Base-by-base conservation (phyloP, 1,139 yeast genomes). In the Yamadazyma taylorii region DNA sequence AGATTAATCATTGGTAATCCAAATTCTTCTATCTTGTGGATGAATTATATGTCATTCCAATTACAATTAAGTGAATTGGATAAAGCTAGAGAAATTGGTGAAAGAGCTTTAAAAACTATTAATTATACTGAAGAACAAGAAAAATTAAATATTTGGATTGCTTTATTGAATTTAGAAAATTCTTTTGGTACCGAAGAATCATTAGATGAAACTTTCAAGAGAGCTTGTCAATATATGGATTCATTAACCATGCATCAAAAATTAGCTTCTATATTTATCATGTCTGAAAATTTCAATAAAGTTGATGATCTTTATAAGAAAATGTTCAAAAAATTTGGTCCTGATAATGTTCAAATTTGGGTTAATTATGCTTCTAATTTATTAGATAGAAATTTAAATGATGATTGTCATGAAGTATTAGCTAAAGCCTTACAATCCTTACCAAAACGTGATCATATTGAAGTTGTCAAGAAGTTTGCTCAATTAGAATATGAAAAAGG, bases 31-130 rank as follows among this genome's bases (percentile, higher is more conserved):
- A 78, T 90, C 35, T 66, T 89, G 48, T 92, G 98, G 98, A 90
- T 92, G 88, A 88, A 90, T 63, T 92, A 86, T 63, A 92, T 94
- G 97, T 92, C 97, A 3, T 92, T 90, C 85, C 96, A 89, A 64
- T 74, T 92, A 48, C 96, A 90, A 61, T 73, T 92, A 48, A 85
- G 96, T 69, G 98, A 92, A 60, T 70, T 89, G 42, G 97, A 90
- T 38, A 88, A 85, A 63, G 97, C 97, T 10, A 80, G 98, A 52
- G 96, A 87, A 60, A 79, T 92, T 50, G 97, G 87, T 33, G 86
- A 85, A 53, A 79, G 98, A 47, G 98, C 97, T 4, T 74, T 92
- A 55, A 87, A 86, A 66, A 84, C 95, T 8, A 92, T 92, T 51
- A 81, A 79, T 55, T 88, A 83, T 67, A 79, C 97, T 54, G 97